phyloP scores from a whole-genome alignment of 805 yeast species.

The Cyberlindnera mycetangii region DNA sequence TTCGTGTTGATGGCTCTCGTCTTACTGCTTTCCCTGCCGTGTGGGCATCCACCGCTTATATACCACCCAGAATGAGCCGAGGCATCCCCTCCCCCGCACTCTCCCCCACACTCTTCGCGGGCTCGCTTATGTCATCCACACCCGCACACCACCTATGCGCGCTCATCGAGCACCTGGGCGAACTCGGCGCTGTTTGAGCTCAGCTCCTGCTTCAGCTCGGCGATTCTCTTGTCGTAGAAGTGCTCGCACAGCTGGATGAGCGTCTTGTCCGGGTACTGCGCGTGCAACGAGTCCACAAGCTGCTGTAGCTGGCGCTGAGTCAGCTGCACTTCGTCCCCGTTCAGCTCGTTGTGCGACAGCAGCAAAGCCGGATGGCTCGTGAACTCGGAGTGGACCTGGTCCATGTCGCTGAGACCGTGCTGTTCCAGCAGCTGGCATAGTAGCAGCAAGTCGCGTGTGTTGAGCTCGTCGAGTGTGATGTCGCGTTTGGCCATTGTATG shows the following conservation, averaged over 20 bases:
- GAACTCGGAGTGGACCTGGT: conserved; percentile 14
- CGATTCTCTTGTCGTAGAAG: conserved; percentile 17
- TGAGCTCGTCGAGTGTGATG: conserved; percentile 13
- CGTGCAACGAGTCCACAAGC: conserved; percentile 6
- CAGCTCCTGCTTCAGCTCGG: conserved; percentile 18
- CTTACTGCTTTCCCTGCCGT: neutral
- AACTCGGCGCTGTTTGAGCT: conserved; percentile 12
- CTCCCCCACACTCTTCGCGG: neutral
- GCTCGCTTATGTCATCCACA: neutral
- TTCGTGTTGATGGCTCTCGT: neutral
- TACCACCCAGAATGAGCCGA: neutral
- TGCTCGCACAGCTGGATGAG: conserved; percentile 24
- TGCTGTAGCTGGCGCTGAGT: conserved; percentile 6
- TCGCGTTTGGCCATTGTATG: conserved; percentile 8
- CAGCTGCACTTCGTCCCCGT: conserved; percentile 10
- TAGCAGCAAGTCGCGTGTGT: conserved; percentile 24
- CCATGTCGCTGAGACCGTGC: conserved; percentile 15
- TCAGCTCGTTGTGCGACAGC: conserved; percentile 25
- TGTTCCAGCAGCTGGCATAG: conserved; percentile 25
- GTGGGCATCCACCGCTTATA: neutral
- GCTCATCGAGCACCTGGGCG: neutral
- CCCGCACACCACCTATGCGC: neutral
- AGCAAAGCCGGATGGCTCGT: conserved; percentile 21
- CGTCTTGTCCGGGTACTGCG: conserved; percentile 9
- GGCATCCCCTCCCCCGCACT: neutral